Base-by-base conservation (phyloP, 352 stramenopile species). In the Phytophthora fragariae region DNA sequence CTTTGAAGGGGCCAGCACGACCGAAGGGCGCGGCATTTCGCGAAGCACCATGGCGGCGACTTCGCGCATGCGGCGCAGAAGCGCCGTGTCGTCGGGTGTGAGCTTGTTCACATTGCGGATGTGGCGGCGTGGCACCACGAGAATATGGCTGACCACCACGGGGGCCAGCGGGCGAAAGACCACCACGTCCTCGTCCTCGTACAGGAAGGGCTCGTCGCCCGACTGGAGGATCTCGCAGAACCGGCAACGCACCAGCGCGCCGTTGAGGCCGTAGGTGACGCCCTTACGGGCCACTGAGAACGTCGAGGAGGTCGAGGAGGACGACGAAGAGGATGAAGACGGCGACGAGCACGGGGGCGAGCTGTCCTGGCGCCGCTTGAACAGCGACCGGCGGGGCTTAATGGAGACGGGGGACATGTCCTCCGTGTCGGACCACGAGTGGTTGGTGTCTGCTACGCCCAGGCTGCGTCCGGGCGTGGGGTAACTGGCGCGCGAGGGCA, bases 51-150 rank as follows among this genome's bases (percentile, higher is more conserved):
- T 67, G 47, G 77, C 70, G 3, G 88, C 90, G 53, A 94, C 84
- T 52, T 86, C 73, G 33, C 84, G 84, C 90, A 96, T 96, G 24
- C 75, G 84, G 35, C 76, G 63, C 10, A 96, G 82, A 50, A 96
- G 80, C 46, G 78, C 67, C 19, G 80, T 63, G 65, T 96, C 81
- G n/a, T 83, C 64, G 0, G 70, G 56, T 4, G 85, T 93, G 31
- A 96, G 80, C 57, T 89, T 82, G 71, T 95, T 96, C 41, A 96
- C 86, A 73, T 96, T 95, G 49, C 88, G 90, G 49, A 96, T 92
- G 77, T 96, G 90, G 49, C 83, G 84, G 33, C 88, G 88, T 17
- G 90, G 90, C 49, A 96, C 90, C 31, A 97, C 88, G 52, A 97
- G 73, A 21, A 95, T 86, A 70, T 97, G 90, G 44, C 83, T 92